Evolutionary conservation across 2,329 filamentous ascomycete genomes (phyloP), one percentile per base, ranked within the genome.

Genomic region (Cladosporium sp.): DNA sequence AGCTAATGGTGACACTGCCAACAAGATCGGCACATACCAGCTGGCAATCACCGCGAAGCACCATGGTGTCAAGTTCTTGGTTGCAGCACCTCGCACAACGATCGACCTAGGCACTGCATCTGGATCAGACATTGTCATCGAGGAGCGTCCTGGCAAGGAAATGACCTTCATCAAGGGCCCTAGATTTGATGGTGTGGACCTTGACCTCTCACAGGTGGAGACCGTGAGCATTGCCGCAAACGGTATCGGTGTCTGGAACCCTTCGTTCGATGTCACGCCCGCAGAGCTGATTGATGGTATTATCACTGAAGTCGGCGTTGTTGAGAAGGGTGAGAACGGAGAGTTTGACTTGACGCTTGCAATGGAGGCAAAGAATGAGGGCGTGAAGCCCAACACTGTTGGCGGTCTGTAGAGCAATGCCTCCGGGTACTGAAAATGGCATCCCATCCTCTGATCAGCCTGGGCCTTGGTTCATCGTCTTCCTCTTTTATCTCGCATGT

Each of bases 11-110:
- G 93, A 98, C 71, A 97, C 93, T 0, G 93, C 93, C 50, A 98
- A 98, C 74, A 98, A 98, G 75, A 94, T 98, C 54, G 93, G 93
- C 45, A 98, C 93, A 0, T 97, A 98, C 67, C 80, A 85, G 49
- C 78, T 98, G 3, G 90, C 93, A 3, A 90, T 97, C n/a, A 78
- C 95, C 25, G 93, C 93, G 18, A 84, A 79, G 57, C 77, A 91
- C 62, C 93, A 98, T 62, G 87, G 88, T 15, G 79, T 97, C 62
- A 95, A 92, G 68, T 98, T 98, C 66, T 78, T 98, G 8, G 91
- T 98, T 25, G 93, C 93, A 0, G 93, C 93, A 0, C 93, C 93
- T 0, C 87, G 91, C 6, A 98, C 93, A 2, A 95, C 89, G 50
- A 93, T 98, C 59, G 93, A 98, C 64, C 73, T 95, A 27, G 75